Percentiles rank a stretch among this genome's conserved stretches.
Conservation (phyloP, 208 protist genomes). For the Porcisia deanei region DNA sequence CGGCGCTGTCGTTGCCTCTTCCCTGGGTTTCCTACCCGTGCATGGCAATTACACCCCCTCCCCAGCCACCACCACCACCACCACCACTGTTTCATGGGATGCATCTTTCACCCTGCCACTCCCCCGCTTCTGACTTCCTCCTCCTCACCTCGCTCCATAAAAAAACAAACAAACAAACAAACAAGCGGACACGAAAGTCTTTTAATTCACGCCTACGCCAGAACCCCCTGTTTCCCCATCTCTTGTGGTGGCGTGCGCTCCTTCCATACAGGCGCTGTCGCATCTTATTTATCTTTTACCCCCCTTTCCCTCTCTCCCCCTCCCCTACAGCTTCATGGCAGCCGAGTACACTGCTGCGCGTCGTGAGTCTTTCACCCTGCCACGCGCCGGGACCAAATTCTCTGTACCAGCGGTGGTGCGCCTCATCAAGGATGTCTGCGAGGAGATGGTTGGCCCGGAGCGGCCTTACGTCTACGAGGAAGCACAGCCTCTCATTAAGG, state of each 20-base stretch:
- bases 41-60: background rate
- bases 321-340: slow-evolving; percentile 6
- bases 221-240: background rate
- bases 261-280: slow-evolving; percentile 5
- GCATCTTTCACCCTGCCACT: background rate
- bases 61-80: background rate
- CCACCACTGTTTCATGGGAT: background rate
- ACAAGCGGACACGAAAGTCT: background rate
- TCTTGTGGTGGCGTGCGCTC: background rate
- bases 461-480: slow-evolving; percentile 78
- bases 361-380: slow-evolving; percentile 70
- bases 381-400: slow-evolving; percentile 73
- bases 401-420: slow-evolving; percentile 75
- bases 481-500: slow-evolving; percentile 77
- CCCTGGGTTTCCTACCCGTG: background rate
- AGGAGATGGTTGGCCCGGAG: slow-evolving; percentile 61
- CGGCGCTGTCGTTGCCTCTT: background rate
- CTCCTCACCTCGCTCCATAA: background rate
- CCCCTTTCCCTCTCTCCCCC: slow-evolving; percentile 22
- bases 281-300: slow-evolving; percentile 7
- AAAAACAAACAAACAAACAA: no score
- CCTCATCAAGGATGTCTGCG: slow-evolving; percentile 77
- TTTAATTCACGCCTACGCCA: background rate
- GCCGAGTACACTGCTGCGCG: slow-evolving; percentile 49
- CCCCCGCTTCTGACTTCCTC: background rate